Evolutionary conservation across 768 basidiomycete genomes (phyloP).

Genomic region (Phylloporus scabripes): DNA sequence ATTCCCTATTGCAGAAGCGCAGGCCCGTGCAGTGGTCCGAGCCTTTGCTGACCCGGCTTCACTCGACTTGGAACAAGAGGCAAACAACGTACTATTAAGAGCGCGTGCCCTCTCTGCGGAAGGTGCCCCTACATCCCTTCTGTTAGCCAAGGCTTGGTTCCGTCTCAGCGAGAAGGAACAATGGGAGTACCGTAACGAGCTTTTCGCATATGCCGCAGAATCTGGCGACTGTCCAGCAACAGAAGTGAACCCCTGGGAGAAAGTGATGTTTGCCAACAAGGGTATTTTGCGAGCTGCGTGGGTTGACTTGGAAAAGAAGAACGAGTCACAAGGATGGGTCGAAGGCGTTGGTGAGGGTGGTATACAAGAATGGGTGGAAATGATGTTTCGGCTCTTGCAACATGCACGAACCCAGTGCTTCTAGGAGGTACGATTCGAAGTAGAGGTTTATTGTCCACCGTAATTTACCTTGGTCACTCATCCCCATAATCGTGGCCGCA

Average conservation of each 20-base stretch:
- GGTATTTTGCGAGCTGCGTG: conserved; percentile 48
- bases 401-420: conserved; percentile 1
- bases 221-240: conserved; percentile 25
- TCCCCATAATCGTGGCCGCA: too few relatives aligned
- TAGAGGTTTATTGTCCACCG: too few relatives aligned
- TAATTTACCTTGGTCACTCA: too few relatives aligned
- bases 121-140: conserved; percentile 31
- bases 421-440: too few relatives aligned
- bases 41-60: conserved; percentile 48
- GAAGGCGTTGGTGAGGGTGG: conserved; percentile 56
- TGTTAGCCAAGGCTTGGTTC: conserved; percentile 55
- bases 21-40: conserved; percentile 57
- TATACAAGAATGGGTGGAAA: conserved; percentile 55
- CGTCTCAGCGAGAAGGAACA: conserved; percentile 47
- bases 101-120: conserved; percentile 37
- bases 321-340: conserved; percentile 57
- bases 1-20: conserved; percentile 73
- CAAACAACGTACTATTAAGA: conserved; percentile 43
- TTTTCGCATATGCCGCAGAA: conserved; percentile 45
- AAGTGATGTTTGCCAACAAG: conserved; percentile 48
- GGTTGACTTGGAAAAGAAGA: conserved; percentile 49
- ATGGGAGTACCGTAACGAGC: conserved; percentile 60
- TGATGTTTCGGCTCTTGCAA: conserved; percentile 35
- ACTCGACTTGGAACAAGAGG: conserved; percentile 46
- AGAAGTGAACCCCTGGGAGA: conserved; percentile 51